Base-by-base conservation (phyloP, 2,329 filamentous ascomycete genomes). In the Malbranchea zuffiana region DNA sequence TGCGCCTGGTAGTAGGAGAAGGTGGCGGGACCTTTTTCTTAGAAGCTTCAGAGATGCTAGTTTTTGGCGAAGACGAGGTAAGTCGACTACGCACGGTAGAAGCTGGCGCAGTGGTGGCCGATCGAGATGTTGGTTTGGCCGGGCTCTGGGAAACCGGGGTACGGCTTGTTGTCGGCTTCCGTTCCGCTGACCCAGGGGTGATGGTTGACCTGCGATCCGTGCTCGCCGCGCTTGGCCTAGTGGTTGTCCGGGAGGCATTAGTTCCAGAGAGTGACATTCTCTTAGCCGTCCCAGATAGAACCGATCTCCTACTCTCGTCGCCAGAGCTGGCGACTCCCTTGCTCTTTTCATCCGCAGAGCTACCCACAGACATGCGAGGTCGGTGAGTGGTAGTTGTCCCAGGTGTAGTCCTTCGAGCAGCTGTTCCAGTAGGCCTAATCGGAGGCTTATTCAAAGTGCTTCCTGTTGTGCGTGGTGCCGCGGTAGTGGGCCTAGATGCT, bases 401-500 rank as follows among this genome's bases (percentile, higher is more conserved):
- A 10, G 56, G 49, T 39, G 55, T 53, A 8, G 61, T 55, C 42
- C 55, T 63, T 26, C 61, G 55, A 11, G 50, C 46, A 7, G 42
- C 37, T 11, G 42, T 45, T 20, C 49, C 49, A 3, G 56, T 44
- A 2, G 63, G 61, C 16, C 64, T 60, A 11, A 62, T 62, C 5
- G 64, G 63, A 12, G 64, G 63, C 41, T 62, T 65, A 48, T 51
- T 66, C 37, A 67, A 44, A 1, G 61, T 61, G 43, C 54, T 57
- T 35, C 55, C 56, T 21, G 55, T 49, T 7, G 55, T 46, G 7
- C 48, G 47, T 49, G 44, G 42, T 6, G 51, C 44, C n/a, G 57
- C 37, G 3, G 52, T 18, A 6, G 35, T 32, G n/a, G 42, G 27
- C 29, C 39, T 46, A 5, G 53, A 43, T 4, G 58, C 52, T 10